Evolutionary conservation across 2,329 filamentous ascomycete genomes (phyloP), one percentile per base, ranked within the genome.

Genomic region (Fusarium proliferatum): DNA sequence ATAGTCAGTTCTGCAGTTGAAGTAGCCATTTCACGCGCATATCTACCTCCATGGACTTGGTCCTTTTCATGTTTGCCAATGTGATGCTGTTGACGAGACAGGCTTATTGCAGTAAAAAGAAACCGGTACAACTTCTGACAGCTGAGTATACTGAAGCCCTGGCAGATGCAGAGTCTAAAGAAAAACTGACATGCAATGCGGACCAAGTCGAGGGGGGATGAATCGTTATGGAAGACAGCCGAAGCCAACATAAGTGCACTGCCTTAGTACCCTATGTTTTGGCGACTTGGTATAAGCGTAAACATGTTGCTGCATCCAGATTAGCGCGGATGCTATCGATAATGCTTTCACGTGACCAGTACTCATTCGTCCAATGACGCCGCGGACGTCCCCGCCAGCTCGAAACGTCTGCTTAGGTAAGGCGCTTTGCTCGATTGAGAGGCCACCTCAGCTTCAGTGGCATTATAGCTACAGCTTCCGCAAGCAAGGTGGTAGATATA

Each of bases 391-490:
- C 45, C 48, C 67, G 38, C 63, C 36, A 67, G 38, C 38, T 23
- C 28, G 21, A 23, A 6, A 23, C 26, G 16, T n/a, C 5, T 46
- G 66, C 73, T 79, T 77, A 79, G 60, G 73, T 77, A 79, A 78
- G 59, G 49, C 16, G 15, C 30, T 41, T 60, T 59, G 63, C 57
- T 67, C 64, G 45, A 64, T 72, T 63, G 71, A 78, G 77, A 81
- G 80, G 80, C 80, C 80, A 81, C 80, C 80, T 81, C 78, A 81
- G 79, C 80, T 79, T 79, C 78, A 79, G 71, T 66, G 64, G 55
- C 16, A 30, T 36, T 36, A 46, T 59, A 78, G 74, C 78, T 75
- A 61, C 46, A 67, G 63, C 63, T 67, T 51, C 68, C 46, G 34
- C 36, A 59, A 64, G 52, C 38, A 53, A 63, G 51, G 64, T 73